Evolutionary conservation across 352 stramenopile genomes (phyloP).

Genomic region (Phytophthora vignae): DNA sequence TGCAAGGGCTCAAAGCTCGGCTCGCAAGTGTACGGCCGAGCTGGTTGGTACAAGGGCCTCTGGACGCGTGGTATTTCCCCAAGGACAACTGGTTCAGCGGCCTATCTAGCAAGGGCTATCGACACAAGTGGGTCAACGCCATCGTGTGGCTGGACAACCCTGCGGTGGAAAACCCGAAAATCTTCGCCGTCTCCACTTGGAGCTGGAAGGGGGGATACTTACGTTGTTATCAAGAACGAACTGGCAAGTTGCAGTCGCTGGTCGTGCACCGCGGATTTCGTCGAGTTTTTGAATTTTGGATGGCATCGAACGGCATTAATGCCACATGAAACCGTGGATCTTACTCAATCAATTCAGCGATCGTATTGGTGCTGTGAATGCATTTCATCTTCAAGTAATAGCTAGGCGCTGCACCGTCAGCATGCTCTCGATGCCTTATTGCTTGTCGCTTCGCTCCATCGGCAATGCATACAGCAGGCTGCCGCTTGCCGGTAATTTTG

Average conservation of each 20-base stretch:
- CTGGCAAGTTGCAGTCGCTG: neutral
- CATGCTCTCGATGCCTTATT: neutral
- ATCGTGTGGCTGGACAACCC: constrained; percentile 45
- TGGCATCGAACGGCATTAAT: too few species aligned
- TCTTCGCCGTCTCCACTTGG: constrained; percentile 2
- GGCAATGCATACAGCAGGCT: constrained; percentile 47
- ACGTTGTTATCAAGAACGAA: neutral
- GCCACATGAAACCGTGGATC: too few species aligned
- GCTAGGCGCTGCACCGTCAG: neutral
- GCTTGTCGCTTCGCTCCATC: too few species aligned
- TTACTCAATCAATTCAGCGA: too few species aligned
- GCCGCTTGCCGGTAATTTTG: constrained; percentile 47
- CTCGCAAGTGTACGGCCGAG: neutral
- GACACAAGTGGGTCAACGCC: constrained; percentile 44
- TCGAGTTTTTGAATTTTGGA: constrained; percentile 39
- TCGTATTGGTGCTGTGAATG: too few species aligned
- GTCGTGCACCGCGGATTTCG: neutral
- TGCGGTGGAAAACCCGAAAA: constrained; percentile 13
- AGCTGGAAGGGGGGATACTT: neutral
- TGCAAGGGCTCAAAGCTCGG: neutral
- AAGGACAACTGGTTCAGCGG: neutral
- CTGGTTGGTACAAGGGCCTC: neutral
- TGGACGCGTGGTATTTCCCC: constrained; percentile 4
- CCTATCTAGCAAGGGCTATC: constrained; percentile 21
- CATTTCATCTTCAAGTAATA: neutral